These are phyloP conservation scores for Cyclostephanos invisitatus DNA, from an alignment of 108 stramenopile species.

Conservation along the genomic window DNA sequence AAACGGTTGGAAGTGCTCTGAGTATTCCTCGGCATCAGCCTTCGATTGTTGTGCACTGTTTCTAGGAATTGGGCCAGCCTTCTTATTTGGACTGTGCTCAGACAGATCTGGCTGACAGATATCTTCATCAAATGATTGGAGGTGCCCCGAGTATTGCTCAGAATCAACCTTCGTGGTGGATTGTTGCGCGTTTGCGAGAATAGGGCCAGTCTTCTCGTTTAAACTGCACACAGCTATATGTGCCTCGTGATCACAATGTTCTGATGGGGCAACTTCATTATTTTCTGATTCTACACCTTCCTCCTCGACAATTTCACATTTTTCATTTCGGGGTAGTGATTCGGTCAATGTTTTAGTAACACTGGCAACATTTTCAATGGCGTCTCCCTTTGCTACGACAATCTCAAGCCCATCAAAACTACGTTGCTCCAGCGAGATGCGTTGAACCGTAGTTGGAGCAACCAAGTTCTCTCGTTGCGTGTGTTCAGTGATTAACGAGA, in stretches of 20 bases:
- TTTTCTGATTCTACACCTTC: neutral
- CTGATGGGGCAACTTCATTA: neutral
- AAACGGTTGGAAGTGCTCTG: conserved; percentile 1
- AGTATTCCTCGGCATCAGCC: conserved; percentile 1
- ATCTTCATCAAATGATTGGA: conserved; percentile 3
- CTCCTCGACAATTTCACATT: neutral
- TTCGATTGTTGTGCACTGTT: neutral
- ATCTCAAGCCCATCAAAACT: neutral
- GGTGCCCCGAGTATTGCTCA: conserved; percentile 1
- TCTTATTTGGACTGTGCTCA: neutral
- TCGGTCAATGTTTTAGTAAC: neutral
- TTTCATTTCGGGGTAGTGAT: neutral
- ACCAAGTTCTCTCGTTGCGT: neutral
- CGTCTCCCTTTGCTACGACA: neutral
- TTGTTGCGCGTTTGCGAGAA: neutral
- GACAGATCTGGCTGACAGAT: conserved; percentile 1
- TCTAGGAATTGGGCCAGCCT: neutral
- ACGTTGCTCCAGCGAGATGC: neutral
- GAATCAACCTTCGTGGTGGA: neutral
- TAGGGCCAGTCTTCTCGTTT: neutral
- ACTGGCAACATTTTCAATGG: neutral
- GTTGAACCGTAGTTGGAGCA: conserved; percentile 2
- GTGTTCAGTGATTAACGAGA: conserved; percentile 7
- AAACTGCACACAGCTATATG: neutral
- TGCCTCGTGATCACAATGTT: neutral